A percentile compares a stretch with the other conserved stretches of the same genome.
phyloP scores from a whole-genome alignment of 805 yeast genomes.

The Candida michaelii region DNA sequence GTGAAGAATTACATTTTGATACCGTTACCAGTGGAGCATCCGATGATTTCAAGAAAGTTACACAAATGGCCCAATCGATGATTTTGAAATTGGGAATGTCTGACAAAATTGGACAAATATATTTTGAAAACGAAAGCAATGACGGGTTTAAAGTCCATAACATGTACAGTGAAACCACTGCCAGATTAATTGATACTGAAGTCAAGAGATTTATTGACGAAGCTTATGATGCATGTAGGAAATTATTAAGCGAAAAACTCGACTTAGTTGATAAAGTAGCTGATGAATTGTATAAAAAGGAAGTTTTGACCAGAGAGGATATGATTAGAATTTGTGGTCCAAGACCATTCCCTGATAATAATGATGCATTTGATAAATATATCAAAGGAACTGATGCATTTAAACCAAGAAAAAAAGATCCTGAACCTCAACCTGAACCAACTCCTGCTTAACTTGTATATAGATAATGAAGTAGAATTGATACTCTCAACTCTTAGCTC shows the following conservation, averaged over 20 bases:
- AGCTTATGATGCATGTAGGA: constrained; percentile 69
- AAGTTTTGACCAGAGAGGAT: constrained; percentile 90
- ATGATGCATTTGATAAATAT: constrained; percentile 87
- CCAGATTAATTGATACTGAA: constrained; percentile 76
- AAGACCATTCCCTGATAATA: constrained; percentile 87
- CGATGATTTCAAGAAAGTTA: constrained; percentile 90
- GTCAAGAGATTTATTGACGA: constrained; percentile 74
- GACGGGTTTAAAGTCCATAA: constrained; percentile 29
- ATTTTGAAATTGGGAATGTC: constrained; percentile 88
- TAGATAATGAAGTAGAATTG: too few species aligned
- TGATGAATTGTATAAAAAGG: constrained; percentile 79
- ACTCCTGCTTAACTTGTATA: constrained; percentile 7
- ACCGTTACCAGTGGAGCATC: constrained; percentile 90
- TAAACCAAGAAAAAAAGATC: constrained; percentile 22
- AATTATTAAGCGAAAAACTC: constrained; percentile 67
- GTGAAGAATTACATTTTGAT: constrained; percentile 84
- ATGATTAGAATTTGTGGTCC: constrained; percentile 87
- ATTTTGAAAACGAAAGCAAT: constrained; percentile 51
- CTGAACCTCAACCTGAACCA: background rate
- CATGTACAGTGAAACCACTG: constrained; percentile 73
- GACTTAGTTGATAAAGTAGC: constrained; percentile 83
- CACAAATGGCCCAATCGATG: constrained; percentile 87
- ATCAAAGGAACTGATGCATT: constrained; percentile 48
- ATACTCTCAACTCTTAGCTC: too few species aligned
- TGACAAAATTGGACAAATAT: constrained; percentile 67